A percentile compares a stretch with the other conserved stretches of the same genome.
These are phyloP conservation scores for Eremothecium cymbalariae DNA, from an alignment of 1,139 yeast species.

Conservation along the genomic window DNA sequence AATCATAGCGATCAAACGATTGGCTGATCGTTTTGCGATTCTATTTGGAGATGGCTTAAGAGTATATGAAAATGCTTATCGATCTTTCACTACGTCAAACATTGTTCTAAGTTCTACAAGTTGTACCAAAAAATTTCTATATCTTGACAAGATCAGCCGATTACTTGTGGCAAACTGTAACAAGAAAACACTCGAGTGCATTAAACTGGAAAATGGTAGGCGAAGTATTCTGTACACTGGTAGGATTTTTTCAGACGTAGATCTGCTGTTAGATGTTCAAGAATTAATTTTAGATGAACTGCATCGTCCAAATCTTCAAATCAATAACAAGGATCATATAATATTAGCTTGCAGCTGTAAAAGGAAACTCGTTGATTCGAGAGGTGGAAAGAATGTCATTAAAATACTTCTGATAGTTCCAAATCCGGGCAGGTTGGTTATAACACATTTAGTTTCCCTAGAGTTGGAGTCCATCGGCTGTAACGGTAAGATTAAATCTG, in stretches of 20 bases:
- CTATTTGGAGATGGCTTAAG: slow-evolving; percentile 20
- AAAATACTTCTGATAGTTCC: not conserved
- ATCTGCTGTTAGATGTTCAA: slow-evolving; percentile 1
- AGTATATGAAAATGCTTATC: slow-evolving; percentile 16
- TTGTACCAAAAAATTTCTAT: slow-evolving; percentile 20
- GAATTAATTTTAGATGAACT: not conserved
- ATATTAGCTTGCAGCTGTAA: not conserved
- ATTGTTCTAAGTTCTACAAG: slow-evolving; percentile 23
- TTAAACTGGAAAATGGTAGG: slow-evolving; percentile 25
- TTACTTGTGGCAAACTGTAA: slow-evolving; percentile 21
- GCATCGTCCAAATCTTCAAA: not conserved
- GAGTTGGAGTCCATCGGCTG: not conserved
- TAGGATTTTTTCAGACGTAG: not conserved
- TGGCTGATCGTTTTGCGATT: slow-evolving; percentile 12
- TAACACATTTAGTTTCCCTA: not conserved
- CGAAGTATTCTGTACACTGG: not conserved
- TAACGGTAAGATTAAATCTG: not conserved
- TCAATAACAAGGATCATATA: not conserved
- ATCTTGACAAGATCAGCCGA: slow-evolving; percentile 21
- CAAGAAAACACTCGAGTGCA: slow-evolving; percentile 22
- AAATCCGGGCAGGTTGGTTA: not conserved
- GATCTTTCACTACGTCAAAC: slow-evolving; percentile 20
- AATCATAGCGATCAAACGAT: slow-evolving; percentile 16
- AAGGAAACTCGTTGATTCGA: not conserved
- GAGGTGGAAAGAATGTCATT: not conserved